Conservation (phyloP, 345 rosid genomes). For the Sonneratia alba region DNA sequence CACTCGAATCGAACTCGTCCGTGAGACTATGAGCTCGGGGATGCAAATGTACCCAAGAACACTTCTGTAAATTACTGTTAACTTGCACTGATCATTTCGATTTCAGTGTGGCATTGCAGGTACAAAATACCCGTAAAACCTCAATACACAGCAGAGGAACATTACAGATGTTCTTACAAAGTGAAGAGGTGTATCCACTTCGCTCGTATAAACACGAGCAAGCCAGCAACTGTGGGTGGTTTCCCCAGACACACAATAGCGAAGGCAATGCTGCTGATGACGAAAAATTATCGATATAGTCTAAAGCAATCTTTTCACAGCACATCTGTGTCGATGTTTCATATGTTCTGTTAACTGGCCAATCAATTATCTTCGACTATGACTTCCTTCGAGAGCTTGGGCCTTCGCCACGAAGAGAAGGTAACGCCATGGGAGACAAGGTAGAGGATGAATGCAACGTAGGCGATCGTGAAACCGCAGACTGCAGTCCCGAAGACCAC, state of each 20-base stretch:
- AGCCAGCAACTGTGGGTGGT: neutral
- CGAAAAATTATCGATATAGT: neutral
- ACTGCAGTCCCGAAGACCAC: conserved; percentile 24
- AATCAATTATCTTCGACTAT: conserved; percentile 14
- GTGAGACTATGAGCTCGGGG: too few relatives aligned
- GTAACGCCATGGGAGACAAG: conserved; percentile 40
- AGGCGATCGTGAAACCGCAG: conserved; percentile 35
- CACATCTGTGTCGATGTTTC: neutral
- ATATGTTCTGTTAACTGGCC: neutral
- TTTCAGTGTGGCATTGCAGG: neutral
- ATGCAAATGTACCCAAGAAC: neutral
- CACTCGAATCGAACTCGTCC: too few relatives aligned
- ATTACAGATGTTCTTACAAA: neutral
- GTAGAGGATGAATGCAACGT: conserved; percentile 60
- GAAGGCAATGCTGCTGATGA: neutral
- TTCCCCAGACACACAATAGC: neutral
- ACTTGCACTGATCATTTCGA: neutral
- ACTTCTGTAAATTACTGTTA: neutral
- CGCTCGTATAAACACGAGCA: neutral
- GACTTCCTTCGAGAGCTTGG: conserved; percentile 15
- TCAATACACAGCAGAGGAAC: neutral
- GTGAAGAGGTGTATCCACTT: neutral
- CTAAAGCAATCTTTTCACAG: neutral
- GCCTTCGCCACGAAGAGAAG: conserved; percentile 24
- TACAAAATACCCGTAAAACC: neutral